Conservation (phyloP, 805 yeast genomes). For the Scheffersomyces coipomensis region DNA sequence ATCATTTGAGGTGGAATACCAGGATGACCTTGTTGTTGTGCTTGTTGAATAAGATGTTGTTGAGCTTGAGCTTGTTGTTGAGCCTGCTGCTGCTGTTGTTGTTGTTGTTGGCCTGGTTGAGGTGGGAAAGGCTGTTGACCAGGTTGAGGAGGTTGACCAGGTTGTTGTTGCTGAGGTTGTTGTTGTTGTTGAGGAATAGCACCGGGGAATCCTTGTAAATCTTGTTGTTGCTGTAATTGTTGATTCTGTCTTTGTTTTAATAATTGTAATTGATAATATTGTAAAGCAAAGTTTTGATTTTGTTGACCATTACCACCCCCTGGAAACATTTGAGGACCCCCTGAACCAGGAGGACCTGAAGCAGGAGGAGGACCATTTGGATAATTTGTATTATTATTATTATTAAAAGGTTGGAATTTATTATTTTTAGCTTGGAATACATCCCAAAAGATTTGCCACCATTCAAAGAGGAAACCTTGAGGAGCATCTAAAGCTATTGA, state of each 20-base stretch:
- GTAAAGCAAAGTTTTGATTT: constrained; percentile 48
- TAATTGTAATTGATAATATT: constrained; percentile 65
- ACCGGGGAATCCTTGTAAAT: constrained; percentile 9
- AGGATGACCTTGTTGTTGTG: constrained; percentile 1
- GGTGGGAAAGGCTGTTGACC: not conserved
- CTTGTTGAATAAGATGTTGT: constrained; percentile 1
- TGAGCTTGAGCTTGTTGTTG: constrained; percentile 4
- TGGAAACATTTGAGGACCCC: not conserved
- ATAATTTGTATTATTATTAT: not conserved
- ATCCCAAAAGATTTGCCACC: constrained; percentile 98
- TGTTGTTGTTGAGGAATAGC: constrained; percentile 8
- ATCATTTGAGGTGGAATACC: constrained; percentile 15
- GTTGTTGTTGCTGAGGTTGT: constrained; percentile 9
- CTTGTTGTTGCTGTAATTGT: constrained; percentile 15
- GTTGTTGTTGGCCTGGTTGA: constrained; percentile 5
- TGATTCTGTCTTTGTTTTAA: constrained; percentile 59
- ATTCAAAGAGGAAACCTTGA: constrained; percentile 82
- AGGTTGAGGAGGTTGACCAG: constrained; percentile 5
- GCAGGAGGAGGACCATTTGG: constrained; percentile 4
- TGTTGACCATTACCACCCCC: not conserved
- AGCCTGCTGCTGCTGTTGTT: constrained; percentile 7
- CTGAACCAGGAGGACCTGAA: not conserved
- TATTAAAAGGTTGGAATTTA: constrained; percentile 51
- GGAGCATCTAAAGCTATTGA: constrained; percentile 74
- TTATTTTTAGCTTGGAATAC: constrained; percentile 79